Base-by-base conservation (phyloP, 176 grass and related monocot species). In the Puya raimondii region DNA sequence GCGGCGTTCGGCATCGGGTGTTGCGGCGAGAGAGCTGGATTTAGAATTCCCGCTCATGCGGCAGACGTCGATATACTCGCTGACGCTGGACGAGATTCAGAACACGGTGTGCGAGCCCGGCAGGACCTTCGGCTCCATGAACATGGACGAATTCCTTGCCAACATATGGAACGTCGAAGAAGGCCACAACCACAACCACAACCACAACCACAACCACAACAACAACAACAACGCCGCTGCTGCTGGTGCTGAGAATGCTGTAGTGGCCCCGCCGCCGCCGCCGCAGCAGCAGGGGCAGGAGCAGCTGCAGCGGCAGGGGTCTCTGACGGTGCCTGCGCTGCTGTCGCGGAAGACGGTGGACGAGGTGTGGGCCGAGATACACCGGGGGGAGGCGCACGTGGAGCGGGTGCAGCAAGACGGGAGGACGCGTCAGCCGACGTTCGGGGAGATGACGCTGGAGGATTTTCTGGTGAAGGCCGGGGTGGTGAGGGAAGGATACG, bases 131-230 rank as follows among this genome's bases (percentile, higher is more conserved):
- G 94, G 85, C 15, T 93, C 89, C 69, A 99, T 99, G 90, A 93
- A 99, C 82, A 99, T 99, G 90, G 94, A 99, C 29, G 90, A 99
- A 80, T 99, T 99, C 84, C 70, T 99, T 57, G 82, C 78, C 63
- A 93, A 90, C 74, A 99, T 99, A 66, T 93, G 94, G 89, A 99
- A 93, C 68, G 94, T 78, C 14, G 87, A 99, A 70, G 94, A 99
- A 72, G 86, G 88, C 53, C 84, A 93, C 10, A 77, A 64, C 11
- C 64, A 63, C 48, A 83, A 26, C 25, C 0, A 26, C 25, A 26
- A 26, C 25, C 0, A 26, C 25, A 26, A 26, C 25, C 0, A 26
- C 25, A 26, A 1, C 25, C 1, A 26, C 25, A 26, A 26, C 25
- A 26, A 26, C 25, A 26, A 26, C 25, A 26, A 26, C 1, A 23